These are phyloP conservation scores for Kwoniella shandongensis DNA, from an alignment of 768 basidiomycete species.

Conservation along the genomic window DNA sequence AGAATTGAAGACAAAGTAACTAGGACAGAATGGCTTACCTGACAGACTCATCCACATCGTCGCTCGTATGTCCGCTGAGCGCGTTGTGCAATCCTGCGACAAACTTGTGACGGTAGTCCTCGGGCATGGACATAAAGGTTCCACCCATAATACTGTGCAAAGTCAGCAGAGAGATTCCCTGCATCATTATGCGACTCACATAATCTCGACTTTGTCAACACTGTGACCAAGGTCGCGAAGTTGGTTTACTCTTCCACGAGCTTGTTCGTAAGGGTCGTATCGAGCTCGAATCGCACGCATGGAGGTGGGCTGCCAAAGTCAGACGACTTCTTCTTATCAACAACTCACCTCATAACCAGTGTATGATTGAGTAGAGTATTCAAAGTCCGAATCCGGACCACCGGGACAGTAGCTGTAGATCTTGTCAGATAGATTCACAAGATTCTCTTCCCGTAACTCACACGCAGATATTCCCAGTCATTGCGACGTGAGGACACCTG, in stretches of 20 bases:
- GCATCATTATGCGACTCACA: slow-evolving; percentile 42
- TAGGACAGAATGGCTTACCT: slow-evolving; percentile 56
- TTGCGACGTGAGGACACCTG: slow-evolving; percentile 98
- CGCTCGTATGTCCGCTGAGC: slow-evolving; percentile 87
- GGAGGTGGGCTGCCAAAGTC: slow-evolving; percentile 76
- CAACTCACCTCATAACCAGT: slow-evolving; percentile 54
- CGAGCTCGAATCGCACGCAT: slow-evolving; percentile 98
- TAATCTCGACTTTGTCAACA: slow-evolving; percentile 81
- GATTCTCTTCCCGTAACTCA: slow-evolving; percentile 58
- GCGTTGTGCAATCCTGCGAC: slow-evolving; percentile 96
- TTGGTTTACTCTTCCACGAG: slow-evolving; percentile 90
- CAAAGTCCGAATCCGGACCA: slow-evolving; percentile 98
- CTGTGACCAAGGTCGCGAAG: slow-evolving; percentile 92
- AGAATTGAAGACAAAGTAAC: neutral
- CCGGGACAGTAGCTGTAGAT: slow-evolving; percentile 85
- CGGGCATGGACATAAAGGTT: slow-evolving; percentile 99
- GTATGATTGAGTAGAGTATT: slow-evolving; percentile 81
- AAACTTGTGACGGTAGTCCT: slow-evolving; percentile 90
- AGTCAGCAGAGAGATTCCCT: neutral
- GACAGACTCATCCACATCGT: slow-evolving; percentile 93
- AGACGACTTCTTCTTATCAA: neutral
- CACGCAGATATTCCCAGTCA: slow-evolving; percentile 99
- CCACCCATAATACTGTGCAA: slow-evolving; percentile 89
- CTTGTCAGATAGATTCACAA: neutral
- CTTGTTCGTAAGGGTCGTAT: slow-evolving; percentile 96